Evolutionary conservation across 139 green algal genomes (phyloP), one percentile per base, ranked within the genome.

Genomic region (Tetraselmis striata): DNA sequence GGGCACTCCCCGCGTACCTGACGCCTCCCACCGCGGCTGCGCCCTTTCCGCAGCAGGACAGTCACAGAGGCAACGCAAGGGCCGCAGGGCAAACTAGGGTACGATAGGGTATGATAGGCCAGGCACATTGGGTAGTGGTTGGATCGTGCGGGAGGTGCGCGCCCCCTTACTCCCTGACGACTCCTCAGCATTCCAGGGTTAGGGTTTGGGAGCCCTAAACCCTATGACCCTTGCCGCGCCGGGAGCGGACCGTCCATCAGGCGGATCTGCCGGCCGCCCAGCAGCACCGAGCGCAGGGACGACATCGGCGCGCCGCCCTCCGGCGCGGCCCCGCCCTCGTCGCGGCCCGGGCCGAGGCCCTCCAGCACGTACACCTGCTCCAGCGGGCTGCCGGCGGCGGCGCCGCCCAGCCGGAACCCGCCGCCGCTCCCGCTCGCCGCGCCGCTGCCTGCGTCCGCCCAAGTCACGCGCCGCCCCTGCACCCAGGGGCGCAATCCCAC

Each of bases 361-460:
- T 83, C 67, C 78, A 87, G 29, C n/a, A 85, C 32, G 67, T 81
- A 87, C 29, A 87, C 82, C 27, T 79, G 79, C 75, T 85, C 84
- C 78, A 87, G 78, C 84, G 84, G 84, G 76, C 29, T 31, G n/a
- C n/a, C n/a, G 26, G 74, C 74, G 28, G 83, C 58, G 23, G 79
- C 83, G 32, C 79, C 32, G 75, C 79, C 83, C 25, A 80, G 80
- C 31, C 1, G 25, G 29, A 81, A 81, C 31, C 75, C 79, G 5
- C 18, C 32, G 1, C 28, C 45, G 2, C 77, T 28, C 1, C 28
- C 45, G 2, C 77, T 28, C 1, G 29, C n/a, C 59, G 82, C 79
- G 58, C 45, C 45, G 11, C 45, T 18, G 11, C 18, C 11, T 5
- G 84, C 45, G 31, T 86, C 82, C 0, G 85, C 82, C 85, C 85